Percentiles rank a stretch among this genome's conserved stretches.
These are phyloP conservation scores for Ulmus americana DNA, from an alignment of 331 rosid species.

Conservation along the genomic window DNA sequence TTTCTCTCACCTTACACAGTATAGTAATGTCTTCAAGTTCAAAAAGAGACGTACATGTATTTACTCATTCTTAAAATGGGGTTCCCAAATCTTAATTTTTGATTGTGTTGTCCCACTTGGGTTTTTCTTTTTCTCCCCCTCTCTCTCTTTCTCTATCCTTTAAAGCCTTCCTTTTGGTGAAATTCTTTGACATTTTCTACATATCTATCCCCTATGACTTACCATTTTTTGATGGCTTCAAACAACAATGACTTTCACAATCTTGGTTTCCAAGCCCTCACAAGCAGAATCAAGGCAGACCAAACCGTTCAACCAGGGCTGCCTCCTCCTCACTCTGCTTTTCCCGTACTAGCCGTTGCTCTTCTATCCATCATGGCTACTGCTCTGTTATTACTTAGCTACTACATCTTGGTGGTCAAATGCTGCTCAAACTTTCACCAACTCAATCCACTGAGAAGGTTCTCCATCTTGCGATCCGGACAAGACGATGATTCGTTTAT, in stretches of 20 bases:
- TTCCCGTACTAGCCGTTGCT: constrained; percentile 48
- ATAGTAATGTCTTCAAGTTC: too few species aligned
- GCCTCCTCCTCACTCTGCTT: constrained; percentile 39
- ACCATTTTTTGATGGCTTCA: constrained; percentile 33
- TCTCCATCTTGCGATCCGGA: constrained; percentile 23
- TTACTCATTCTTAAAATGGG: not conserved
- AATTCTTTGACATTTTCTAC: constrained; percentile 16
- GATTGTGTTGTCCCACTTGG: not conserved
- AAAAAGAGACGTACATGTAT: not conserved
- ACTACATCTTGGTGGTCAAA: constrained; percentile 46
- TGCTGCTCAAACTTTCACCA: constrained; percentile 51
- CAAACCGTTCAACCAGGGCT: constrained; percentile 19
- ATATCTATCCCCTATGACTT: constrained; percentile 11
- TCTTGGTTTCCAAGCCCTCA: constrained; percentile 37
- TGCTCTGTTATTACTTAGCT: constrained; percentile 43
- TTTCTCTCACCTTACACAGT: not conserved
- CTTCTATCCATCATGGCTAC: constrained; percentile 45
- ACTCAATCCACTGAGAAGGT: constrained; percentile 38
- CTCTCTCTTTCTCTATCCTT: not conserved
- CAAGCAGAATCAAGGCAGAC: constrained; percentile 31
- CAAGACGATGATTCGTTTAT: constrained; percentile 47
- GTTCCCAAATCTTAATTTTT: not conserved
- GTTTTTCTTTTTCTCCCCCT: not conserved
- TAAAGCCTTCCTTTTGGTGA: not conserved
- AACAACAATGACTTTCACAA: constrained; percentile 27